Evolutionary conservation across 495 filamentous ascomycete species (phyloP), one percentile per base, ranked within the genome.

Genomic region (Tuber borchii): DNA sequence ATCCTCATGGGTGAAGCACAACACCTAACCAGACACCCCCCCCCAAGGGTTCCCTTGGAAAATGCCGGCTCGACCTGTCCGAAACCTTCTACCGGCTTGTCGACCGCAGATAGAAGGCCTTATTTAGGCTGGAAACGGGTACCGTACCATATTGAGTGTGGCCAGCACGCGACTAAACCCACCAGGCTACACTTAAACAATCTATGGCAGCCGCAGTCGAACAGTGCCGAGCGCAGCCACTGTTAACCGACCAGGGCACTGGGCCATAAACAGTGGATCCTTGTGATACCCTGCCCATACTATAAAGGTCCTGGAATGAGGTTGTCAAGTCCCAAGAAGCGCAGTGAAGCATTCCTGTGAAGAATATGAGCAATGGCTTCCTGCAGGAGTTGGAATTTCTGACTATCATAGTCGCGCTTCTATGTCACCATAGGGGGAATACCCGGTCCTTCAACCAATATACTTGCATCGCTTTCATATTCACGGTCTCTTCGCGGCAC

Each of bases 211-310:
- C 26, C 14, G 26, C 56, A 17, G 5, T 65, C 56, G 22, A 56
- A 26, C 48, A 56, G 56, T 65, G 56, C 56, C 56, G 56, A 34
- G 56, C 26, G 56, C 56, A 65, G 56, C 56, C 56, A 34, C 56
- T 65, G 56, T 17, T 65, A 65, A 34, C 56, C 56, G 56, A 34
- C 56, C 56, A 65, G 56, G 26, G 56, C 14, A 12, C 56, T 65
- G 56, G 56, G 56, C 10, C 56, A 7, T 31, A 7, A 34, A 26
- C 26, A 31, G 56, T 26, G 12, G 56, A 34, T 34, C 26, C 56
- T 65, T 65, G 56, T 17, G 51, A 31, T 61, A 61, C 56, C 31
- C 17, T 34, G 26, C 26, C 26, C 22, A n/a, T 56, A n/a, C 22
- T 6, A 34, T 34, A 0, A 31, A 65, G 56, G 51, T n/a, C 48